Base-by-base conservation (phyloP, 2,329 filamentous ascomycete genomes). In the Claviceps digitariae region DNA sequence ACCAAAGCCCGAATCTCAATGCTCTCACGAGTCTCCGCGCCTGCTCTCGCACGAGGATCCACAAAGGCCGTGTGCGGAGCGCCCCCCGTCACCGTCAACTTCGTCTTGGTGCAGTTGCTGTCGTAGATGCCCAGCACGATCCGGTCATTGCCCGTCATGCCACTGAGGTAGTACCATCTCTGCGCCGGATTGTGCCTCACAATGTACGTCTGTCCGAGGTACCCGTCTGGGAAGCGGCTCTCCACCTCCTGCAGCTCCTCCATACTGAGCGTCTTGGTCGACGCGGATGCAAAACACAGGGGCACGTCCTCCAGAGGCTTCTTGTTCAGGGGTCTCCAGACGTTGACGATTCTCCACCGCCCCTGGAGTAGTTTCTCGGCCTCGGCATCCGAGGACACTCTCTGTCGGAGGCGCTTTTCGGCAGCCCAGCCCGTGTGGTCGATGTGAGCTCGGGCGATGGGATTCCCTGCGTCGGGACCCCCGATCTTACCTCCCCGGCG, bases 1-100 rank as follows among this genome's bases (percentile, higher is more conserved):
- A 95, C 86, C 66, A 95, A 73, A 38, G 87, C 83, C 60, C 90
- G 77, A 17, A 95, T 86, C 68, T 96, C 90, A 64, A 96, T 95
- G 65, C 89, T 95, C 73, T 95, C 87, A 58, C 90, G 77, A 0
- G 78, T 79, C 57, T 82, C 81, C 4, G 86, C 87, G 47, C 83
- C 85, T 20, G 75, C 70, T 2, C 82, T 78, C 1, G 86, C 88
- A 55, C 83, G 73, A 2, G 86, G 84, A 65, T 95, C 86, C 41
- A 76, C 72, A 68, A 95, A 96, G 0, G 89, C 89, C 10, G 83
- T 83, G 69, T 94, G 88, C 15, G 88, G 82, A 48, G 80, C 70
- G 50, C 78, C 67, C 0, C 80, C 79, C 17, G 77, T 78, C 54
- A 79, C 81, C 40, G 61, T 64, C 0, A 71, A 70, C 0, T 71